Percentiles rank a stretch among this genome's conserved stretches.
Conservation (phyloP, 352 stramenopile species). For the Phytophthora pisi region DNA sequence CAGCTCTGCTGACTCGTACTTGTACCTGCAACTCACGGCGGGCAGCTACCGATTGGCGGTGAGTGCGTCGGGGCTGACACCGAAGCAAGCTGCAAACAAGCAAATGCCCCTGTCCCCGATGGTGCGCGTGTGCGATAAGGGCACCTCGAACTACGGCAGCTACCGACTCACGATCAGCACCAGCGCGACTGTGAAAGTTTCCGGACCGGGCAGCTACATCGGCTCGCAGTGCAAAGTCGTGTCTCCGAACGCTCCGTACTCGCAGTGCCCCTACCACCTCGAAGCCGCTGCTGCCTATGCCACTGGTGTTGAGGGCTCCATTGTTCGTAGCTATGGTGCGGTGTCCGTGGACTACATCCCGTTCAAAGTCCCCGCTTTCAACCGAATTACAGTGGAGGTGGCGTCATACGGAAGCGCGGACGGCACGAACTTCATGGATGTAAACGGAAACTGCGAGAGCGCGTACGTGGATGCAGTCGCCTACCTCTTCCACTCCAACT, state of each 20-base stretch:
- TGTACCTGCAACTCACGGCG: constrained; percentile 40
- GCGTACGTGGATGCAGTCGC: constrained; percentile 69
- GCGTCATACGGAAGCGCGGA: constrained; percentile 57
- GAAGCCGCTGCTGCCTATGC: constrained; percentile 44
- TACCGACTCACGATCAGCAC: constrained; percentile 66
- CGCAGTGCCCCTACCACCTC: constrained; percentile 57
- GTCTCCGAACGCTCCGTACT: constrained; percentile 43
- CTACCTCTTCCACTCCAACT: constrained; percentile 61
- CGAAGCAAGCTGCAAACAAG: constrained; percentile 46
- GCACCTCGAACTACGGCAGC: constrained; percentile 72
- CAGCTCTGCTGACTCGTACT: constrained; percentile 61
- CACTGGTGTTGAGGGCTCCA: constrained; percentile 56
- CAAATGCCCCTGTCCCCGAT: constrained; percentile 41
- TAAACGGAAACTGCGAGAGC: constrained; percentile 69
- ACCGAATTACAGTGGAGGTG: constrained; percentile 64
- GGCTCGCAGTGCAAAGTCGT: constrained; percentile 56
- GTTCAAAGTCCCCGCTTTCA: constrained; percentile 54
- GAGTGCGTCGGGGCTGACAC: constrained; percentile 56
- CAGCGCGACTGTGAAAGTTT: constrained; percentile 36
- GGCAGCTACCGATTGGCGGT: constrained; percentile 68
- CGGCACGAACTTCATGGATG: constrained; percentile 47
- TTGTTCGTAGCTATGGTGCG: constrained; percentile 40
- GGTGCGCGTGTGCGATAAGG: constrained; percentile 50
- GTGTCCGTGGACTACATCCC: constrained; percentile 70
- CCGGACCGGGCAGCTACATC: constrained; percentile 58